Base-by-base conservation (phyloP, 768 basidiomycete species). In the Hortiboletus flavorubellus region DNA sequence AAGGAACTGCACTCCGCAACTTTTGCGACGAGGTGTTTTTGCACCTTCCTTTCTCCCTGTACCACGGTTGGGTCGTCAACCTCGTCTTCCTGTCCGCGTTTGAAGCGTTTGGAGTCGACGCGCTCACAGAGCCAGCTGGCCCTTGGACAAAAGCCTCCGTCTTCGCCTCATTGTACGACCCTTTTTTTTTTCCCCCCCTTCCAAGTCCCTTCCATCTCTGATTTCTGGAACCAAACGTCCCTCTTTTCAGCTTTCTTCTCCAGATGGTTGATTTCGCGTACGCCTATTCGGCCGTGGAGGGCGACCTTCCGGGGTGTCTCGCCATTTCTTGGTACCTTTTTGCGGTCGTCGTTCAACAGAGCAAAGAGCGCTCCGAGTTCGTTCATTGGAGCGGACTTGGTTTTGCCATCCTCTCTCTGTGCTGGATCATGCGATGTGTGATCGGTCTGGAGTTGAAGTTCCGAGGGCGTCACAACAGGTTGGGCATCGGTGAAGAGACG, bases 31-130 rank as follows among this genome's bases (percentile, higher is more conserved):
- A 86, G 60, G 64, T 85, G 56, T 85, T 86, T 48, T 72, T 89
- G n/a, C 85, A 87, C 64, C 78, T 87, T 11, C 87, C 87, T 5
- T 89, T 89, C 74, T 85, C 81, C 12, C 73, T 88, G 45, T 88
- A 80, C 68, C 85, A 86, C 61, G 85, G 84, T 49, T 82, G 81
- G 80, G 75, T 76, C 12, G 78, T 80, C 59, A 69, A 77, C 39
- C 75, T 80, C 60, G 69, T 84, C 60, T 64, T 84, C 61, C 69
- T 83, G 54, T 77, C 81, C 31, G 82, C 69, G 2, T 85, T 85
- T 59, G 80, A 82, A 55, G 81, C 83, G 2, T 85, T 85, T 58
- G 86, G 87, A 39, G 75, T 77, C 48, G 74, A 86, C 62, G 81
- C 82, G 4, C 68, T 75, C 56, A 76, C 70, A 41, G 73, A 83